Conservation (phyloP, 345 rosid species). For the Lumnitzera littorea region DNA sequence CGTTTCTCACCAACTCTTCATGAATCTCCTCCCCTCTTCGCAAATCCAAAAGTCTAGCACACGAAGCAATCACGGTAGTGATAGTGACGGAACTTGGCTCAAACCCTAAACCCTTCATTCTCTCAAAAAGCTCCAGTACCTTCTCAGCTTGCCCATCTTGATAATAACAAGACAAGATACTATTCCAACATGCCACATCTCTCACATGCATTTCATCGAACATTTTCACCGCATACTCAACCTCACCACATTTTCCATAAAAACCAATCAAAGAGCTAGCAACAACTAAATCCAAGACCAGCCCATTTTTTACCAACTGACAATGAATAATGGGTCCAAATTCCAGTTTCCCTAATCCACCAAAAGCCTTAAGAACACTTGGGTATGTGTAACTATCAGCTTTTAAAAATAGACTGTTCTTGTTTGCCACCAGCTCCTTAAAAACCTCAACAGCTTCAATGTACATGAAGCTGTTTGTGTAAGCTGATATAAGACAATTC, state of each 20-base stretch:
- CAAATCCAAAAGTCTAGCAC: conserved; percentile 56
- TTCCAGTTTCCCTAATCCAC: conserved; percentile 32
- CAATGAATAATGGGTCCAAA: conserved; percentile 47
- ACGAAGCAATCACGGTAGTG: conserved; percentile 39
- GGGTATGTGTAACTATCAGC: conserved; percentile 63
- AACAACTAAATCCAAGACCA: conserved; percentile 43
- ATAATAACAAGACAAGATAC: conserved; percentile 59
- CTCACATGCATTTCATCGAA: conserved; percentile 68
- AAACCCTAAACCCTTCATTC: conserved; percentile 48
- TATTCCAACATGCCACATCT: conserved; percentile 66
- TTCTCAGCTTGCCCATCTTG: conserved; percentile 55
- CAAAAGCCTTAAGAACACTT: conserved; percentile 52
- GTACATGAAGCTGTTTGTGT: conserved; percentile 44
- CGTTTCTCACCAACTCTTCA: conserved; percentile 21
- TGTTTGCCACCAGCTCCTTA: conserved; percentile 17
- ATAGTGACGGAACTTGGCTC: conserved; percentile 55
- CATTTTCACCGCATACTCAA: conserved; percentile 26
- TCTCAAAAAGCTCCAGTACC: conserved; percentile 42
- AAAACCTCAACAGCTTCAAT: conserved; percentile 43
- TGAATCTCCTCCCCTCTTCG: conserved; percentile 62
- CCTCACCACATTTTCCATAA: conserved; percentile 44
- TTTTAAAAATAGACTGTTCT: conserved; percentile 22
- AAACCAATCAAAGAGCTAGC: conserved; percentile 47
- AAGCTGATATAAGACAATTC: conserved; percentile 54
- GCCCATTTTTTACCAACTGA: conserved; percentile 43